Evolutionary conservation across 805 yeast genomes (phyloP).

Genomic region (Kodamaea kakaduensis): DNA sequence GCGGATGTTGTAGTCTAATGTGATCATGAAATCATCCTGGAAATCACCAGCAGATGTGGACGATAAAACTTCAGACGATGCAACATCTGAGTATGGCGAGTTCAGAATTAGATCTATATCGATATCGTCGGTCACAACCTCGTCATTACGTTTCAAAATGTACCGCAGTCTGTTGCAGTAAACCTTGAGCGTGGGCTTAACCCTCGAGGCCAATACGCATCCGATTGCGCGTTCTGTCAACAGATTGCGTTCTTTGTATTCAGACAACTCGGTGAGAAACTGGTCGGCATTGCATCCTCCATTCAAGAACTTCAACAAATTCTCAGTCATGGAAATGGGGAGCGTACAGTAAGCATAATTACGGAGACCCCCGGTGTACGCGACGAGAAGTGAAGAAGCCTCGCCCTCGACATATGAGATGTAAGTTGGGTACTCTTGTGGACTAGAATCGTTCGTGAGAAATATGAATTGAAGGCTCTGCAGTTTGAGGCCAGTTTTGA

Average conservation of each 20-base stretch:
- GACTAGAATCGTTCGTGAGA: conserved; percentile 18
- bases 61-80: neutral
- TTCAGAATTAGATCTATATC: conserved; percentile 5
- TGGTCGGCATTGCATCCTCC: conserved; percentile 11
- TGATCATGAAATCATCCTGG: conserved; percentile 32
- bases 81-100: conserved; percentile 5
- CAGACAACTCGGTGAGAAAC: conserved; percentile 2
- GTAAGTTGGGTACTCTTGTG: conserved; percentile 25
- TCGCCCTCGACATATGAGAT: conserved; percentile 26
- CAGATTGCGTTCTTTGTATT: neutral
- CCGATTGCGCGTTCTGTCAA: conserved; percentile 5
- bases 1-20: conserved; percentile 29
- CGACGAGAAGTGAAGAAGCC: conserved; percentile 28
- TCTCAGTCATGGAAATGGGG: conserved; percentile 26
- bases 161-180: conserved; percentile 29
- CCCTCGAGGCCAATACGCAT: conserved; percentile 2
- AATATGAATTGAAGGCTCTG: conserved; percentile 8
- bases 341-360: conserved; percentile 36
- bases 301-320: conserved; percentile 20
- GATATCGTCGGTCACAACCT: conserved; percentile 12
- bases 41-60: conserved; percentile 9
- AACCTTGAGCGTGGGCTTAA: conserved; percentile 28
- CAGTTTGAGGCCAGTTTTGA: conserved; percentile 18
- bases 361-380: conserved; percentile 39
- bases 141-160: conserved; percentile 23